Percentiles rank a stretch among this genome's conserved stretches.
phyloP scores from a whole-genome alignment of 306 rosid species.

The Malus sieversii region DNA sequence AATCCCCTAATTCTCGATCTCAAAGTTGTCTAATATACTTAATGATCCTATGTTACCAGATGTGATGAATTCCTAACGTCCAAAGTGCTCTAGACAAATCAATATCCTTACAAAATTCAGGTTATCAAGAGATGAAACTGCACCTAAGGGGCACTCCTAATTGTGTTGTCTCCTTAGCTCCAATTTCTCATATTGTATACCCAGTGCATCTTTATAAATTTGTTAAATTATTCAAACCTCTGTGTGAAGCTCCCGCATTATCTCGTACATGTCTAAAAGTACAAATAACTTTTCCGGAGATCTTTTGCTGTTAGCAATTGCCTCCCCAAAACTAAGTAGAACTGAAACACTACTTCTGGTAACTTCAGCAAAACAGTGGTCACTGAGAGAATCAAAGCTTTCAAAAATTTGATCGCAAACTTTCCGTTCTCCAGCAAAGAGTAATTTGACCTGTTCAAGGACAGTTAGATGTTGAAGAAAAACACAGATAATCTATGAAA shows the following conservation, averaged over 20 bases:
- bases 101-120: not conserved
- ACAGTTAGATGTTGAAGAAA: slow-evolving; percentile 10
- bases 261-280: slow-evolving; percentile 95
- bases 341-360: slow-evolving; percentile 78
- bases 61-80: not conserved
- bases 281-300: slow-evolving; percentile 95
- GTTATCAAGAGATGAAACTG: not conserved
- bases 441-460: slow-evolving; percentile 69
- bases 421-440: slow-evolving; percentile 90
- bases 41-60: not conserved
- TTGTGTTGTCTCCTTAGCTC: not conserved
- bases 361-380: slow-evolving; percentile 91
- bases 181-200: not conserved
- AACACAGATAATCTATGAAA: not conserved
- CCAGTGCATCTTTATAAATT: not conserved
- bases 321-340: slow-evolving; percentile 93
- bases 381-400: slow-evolving; percentile 73
- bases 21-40: not conserved
- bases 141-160: not conserved
- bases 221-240: slow-evolving; percentile 45
- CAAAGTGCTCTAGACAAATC: not conserved
- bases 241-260: slow-evolving; percentile 90
- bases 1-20: not conserved
- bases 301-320: slow-evolving; percentile 93
- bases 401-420: slow-evolving; percentile 89